phyloP scores from a whole-genome alignment of 306 rosid genomes.

The Carpinus fangiana region DNA sequence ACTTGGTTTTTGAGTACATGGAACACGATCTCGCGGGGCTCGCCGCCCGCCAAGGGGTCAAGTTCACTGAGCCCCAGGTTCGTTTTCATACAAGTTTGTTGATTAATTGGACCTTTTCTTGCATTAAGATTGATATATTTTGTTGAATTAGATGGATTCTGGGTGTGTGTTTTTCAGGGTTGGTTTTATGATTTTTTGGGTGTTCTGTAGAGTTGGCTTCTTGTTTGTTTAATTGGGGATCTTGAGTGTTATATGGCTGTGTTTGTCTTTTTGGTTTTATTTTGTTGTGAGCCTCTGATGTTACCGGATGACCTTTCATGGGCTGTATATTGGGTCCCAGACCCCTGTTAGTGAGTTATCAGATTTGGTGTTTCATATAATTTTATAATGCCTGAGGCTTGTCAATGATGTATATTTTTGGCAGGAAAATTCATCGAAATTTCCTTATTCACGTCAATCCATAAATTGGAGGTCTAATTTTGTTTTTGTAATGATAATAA shows the following conservation, averaged over 20 bases:
- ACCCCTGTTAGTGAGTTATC: constrained; percentile 21
- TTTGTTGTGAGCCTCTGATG: constrained; percentile 34
- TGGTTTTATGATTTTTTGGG: constrained; percentile 17
- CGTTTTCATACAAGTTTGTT: neutral
- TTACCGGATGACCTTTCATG: constrained; percentile 37
- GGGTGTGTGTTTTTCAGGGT: constrained; percentile 2
- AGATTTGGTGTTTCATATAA: constrained; percentile 19
- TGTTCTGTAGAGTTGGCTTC: constrained; percentile 9
- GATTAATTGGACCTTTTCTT: neutral
- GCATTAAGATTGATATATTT: neutral
- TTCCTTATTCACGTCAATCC: constrained; percentile 25
- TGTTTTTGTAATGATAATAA: neutral
- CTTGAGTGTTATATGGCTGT: constrained; percentile 11
- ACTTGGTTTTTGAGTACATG: constrained; percentile 94
- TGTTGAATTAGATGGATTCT: neutral
- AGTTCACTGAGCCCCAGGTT: constrained; percentile 95
- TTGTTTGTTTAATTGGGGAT: constrained; percentile 21
- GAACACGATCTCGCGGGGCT: constrained; percentile 99
- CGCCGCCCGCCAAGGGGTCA: constrained; percentile 71
- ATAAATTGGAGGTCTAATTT: neutral
- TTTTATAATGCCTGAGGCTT: constrained; percentile 26
- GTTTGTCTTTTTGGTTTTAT: constrained; percentile 32
- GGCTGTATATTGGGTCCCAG: constrained; percentile 45
- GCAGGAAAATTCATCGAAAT: constrained; percentile 29
- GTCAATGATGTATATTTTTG: constrained; percentile 21